Evolutionary conservation across 208 protist species (phyloP), one percentile per base, ranked within the genome.

Genomic region (Phytomonas sp.): DNA sequence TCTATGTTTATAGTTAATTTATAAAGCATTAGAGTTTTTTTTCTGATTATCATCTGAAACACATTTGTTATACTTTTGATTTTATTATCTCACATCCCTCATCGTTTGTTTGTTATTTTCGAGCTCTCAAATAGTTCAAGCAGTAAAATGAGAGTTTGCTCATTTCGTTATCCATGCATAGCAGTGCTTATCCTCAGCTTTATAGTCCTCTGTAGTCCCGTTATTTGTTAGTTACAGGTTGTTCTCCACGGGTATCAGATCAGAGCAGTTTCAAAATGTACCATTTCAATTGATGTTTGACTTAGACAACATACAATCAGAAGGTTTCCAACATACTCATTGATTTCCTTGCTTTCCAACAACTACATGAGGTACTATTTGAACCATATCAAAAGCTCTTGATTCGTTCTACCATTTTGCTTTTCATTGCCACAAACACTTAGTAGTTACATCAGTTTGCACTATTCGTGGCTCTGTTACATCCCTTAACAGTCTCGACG

Each of bases 71-170:
- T 11, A 36, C 46, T 5, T 56, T 61, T 62, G n/a, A 26, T 70
- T 61, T 71, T 70, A 67, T 62, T 31, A 60, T 70, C 56, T 62
- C 70, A 43, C 60, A 36, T 60, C 64, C 26, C 11, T 67, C 28
- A 65, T 66, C 28, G 29, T 56, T 71, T 56, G 37, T 81, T 60
- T 74, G 20, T 62, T 66, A 30, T 46, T 71, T 68, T 69, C 62
- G n/a, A 4, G 31, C 9, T 26, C 28, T 28, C 43, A 28, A 68
- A 0, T 60, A 51, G 31, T 43, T 30, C 30, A n/a, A 59, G 8
- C 51, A 69, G 37, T 46, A 46, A 20, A 46, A 9, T 23, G 40
- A 46, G 2, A 46, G 11, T 0, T 46, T 23, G 40, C 11, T 46
- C 11, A 46, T 46, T 46, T 46, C 6, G 1, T 46, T 4, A 46